Conservation (phyloP, 306 rosid species). For the Malus asiatica region DNA sequence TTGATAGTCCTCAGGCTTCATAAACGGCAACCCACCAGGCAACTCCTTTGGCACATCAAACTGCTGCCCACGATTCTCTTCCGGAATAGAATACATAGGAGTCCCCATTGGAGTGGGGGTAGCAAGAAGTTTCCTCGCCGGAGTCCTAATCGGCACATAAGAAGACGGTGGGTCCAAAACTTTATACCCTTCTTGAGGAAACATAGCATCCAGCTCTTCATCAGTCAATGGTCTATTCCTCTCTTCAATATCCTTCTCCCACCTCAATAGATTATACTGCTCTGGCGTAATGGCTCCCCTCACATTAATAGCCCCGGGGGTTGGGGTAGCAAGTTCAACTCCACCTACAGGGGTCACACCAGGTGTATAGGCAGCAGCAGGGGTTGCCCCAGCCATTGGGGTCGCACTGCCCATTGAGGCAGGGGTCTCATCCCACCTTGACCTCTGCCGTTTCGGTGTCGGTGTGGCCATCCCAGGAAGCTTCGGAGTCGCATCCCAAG, state of each 20-base stretch:
- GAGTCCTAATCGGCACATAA: constrained; percentile 65
- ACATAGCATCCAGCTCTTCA: constrained; percentile 71
- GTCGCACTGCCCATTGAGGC: constrained; percentile 69
- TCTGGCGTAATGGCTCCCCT: constrained; percentile 62
- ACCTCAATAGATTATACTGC: constrained; percentile 64
- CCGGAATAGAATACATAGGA: constrained; percentile 59
- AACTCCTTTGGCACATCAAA: constrained; percentile 69
- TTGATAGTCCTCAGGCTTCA: constrained; percentile 77
- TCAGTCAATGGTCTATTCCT: constrained; percentile 66
- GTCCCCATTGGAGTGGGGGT: constrained; percentile 69
- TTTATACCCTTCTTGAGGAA: constrained; percentile 74
- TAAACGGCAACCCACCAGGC: constrained; percentile 65
- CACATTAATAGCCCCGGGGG: constrained; percentile 52
- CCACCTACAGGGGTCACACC: constrained; percentile 75
- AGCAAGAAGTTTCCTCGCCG: constrained; percentile 63
- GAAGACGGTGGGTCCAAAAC: constrained; percentile 60
- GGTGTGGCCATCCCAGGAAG: constrained; percentile 67
- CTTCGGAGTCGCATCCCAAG: constrained; percentile 77
- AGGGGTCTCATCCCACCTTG: constrained; percentile 81
- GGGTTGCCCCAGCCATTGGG: constrained; percentile 58
- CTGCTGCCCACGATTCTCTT: constrained; percentile 79
- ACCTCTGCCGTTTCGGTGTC: constrained; percentile 60
- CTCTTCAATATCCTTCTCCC: constrained; percentile 82
- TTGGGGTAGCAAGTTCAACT: constrained; percentile 57
- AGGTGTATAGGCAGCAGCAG: constrained; percentile 61